Evolutionary conservation across 1,139 yeast species (phyloP).

Genomic region (Yamadazyma oceani): DNA sequence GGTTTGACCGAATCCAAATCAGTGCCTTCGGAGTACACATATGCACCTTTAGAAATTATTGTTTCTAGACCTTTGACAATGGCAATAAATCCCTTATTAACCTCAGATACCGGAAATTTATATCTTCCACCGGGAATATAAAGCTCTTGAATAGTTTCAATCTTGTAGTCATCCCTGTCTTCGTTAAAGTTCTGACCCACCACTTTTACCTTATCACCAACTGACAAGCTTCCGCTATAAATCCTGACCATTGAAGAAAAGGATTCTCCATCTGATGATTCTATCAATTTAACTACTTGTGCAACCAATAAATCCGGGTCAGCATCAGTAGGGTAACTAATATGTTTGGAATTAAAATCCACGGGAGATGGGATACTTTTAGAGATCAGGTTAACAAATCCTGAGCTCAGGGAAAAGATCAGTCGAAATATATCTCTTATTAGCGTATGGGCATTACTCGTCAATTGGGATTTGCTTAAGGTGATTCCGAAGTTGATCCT

Average conservation of each 20-base stretch:
- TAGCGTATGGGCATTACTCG: slow-evolving; percentile 58
- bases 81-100: slow-evolving; percentile 66
- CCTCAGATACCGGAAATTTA: slow-evolving; percentile 52
- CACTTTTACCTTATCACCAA: slow-evolving; percentile 51
- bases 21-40: slow-evolving; percentile 29
- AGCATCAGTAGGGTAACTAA: neutral
- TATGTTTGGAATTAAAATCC: slow-evolving; percentile 10
- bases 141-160: slow-evolving; percentile 46
- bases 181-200: slow-evolving; percentile 55
- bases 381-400: slow-evolving; percentile 54
- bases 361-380: slow-evolving; percentile 42
- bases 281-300: slow-evolving; percentile 61
- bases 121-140: slow-evolving; percentile 75
- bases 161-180: slow-evolving; percentile 55
- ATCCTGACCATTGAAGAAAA: slow-evolving; percentile 63
- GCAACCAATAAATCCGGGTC: slow-evolving; percentile 33
- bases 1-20: neutral
- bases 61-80: slow-evolving; percentile 62
- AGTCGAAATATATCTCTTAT: slow-evolving; percentile 53
- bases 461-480: slow-evolving; percentile 37
- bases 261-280: slow-evolving; percentile 45
- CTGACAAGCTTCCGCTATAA: slow-evolving; percentile 55
- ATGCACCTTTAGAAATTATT: slow-evolving; percentile 4
- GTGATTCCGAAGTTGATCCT: slow-evolving; percentile 46
- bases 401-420: slow-evolving; percentile 54